Evolutionary conservation across 441 rosid species (phyloP), one percentile per base, ranked within the genome.

Genomic region (Kokia cookei): DNA sequence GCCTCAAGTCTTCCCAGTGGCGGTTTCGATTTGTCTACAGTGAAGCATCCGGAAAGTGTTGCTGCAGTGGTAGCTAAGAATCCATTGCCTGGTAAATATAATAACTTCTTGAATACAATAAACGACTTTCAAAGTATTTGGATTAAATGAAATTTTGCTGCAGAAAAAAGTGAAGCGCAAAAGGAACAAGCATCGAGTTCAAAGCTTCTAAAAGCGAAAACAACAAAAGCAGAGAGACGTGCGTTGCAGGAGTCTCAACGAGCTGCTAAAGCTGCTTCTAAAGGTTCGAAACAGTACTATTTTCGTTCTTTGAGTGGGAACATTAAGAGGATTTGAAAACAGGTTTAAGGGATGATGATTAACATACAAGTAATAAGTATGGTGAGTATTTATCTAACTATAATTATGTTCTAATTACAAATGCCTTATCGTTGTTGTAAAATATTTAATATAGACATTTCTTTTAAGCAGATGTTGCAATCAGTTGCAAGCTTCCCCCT

Each of bases 181-280:
- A 86, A 73, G 71, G 91, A 87, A 66, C 51, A 50, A 60, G 82
- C 82, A 47, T 15, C 83, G 15, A 82, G 65, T 71, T 78, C 88
- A 29, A 86, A 83, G 71, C 77, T 87, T 3, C 37, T 72, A 73
- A 94, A 93, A 85, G 90, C 74, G 1, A 93, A 86, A 80, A 79
- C 90, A 17, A 87, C 93, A 11, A 94, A 91, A 83, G 90, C 97
- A 69, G 99, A 94, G 81, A 82, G 97, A 54, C 96, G 96, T 47
- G 96, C 96, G 37, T 72, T 89, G 84, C 98, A 94, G 86, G 97
- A 94, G 71, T 80, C 94, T 48, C 94, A 93, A 71, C 84, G 98
- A 48, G 96, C 96, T 74, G 92, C 91, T 17, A 94, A 93, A 78
- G 90, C 88, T 79, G 88, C 89, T 75, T 86, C 87, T 32, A 92